A percentile compares a stretch with the other conserved stretches of the same genome.
phyloP scores from a whole-genome alignment of 1,284 basidiomycete species.

The Rhodotorula sp. region DNA sequence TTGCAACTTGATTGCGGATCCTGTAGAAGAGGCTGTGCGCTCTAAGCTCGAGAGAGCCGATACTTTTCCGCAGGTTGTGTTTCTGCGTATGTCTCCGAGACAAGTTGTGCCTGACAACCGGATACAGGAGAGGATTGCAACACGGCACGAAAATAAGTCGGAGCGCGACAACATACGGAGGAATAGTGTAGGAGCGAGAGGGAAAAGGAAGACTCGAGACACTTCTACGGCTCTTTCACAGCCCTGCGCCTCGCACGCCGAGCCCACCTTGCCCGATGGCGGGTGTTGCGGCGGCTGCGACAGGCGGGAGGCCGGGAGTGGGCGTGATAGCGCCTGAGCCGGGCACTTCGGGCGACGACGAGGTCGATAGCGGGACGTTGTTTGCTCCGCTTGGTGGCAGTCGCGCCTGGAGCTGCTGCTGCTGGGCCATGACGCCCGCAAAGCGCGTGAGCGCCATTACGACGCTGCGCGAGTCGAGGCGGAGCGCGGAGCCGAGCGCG shows the following conservation, averaged over 20 bases:
- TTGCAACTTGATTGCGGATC: no score
- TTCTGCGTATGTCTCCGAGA: no score
- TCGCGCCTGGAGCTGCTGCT: background rate
- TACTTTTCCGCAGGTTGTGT: no score
- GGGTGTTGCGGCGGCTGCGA: background rate
- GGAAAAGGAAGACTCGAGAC: background rate
- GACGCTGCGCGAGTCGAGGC: slow-evolving; percentile 39
- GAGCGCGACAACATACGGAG: no score
- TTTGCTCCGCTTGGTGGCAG: background rate
- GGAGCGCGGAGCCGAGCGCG: slow-evolving; percentile 41
- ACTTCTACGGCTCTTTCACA: background rate
- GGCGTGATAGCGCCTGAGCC: background rate
- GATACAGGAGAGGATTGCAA: no score
- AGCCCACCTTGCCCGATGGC: background rate
- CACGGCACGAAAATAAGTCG: no score
- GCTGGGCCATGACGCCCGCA: slow-evolving; percentile 14
- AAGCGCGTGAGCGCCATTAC: slow-evolving; percentile 36
- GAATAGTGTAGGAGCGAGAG: background rate
- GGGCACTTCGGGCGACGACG: background rate
- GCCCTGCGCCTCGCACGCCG: background rate
- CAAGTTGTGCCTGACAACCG: no score
- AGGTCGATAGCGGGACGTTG: background rate
- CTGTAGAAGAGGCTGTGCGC: no score
- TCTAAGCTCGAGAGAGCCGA: no score
- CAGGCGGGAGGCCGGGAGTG: background rate